These are phyloP conservation scores for Eustoma russellianum DNA, from an alignment of 257 asterid species.

Conservation along the genomic window DNA sequence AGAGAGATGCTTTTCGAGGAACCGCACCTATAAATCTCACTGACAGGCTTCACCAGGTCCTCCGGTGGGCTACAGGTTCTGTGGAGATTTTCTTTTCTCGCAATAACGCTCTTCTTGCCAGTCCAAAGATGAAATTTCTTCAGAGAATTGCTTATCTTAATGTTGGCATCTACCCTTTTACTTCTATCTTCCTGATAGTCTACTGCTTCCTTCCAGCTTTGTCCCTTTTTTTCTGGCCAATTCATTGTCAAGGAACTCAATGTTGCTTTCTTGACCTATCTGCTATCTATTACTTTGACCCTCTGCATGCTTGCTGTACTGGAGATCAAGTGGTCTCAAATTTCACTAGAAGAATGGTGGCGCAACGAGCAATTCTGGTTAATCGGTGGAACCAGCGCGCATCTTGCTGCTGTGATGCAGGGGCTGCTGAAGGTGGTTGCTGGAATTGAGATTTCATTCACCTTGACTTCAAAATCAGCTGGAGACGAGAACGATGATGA, in stretches of 20 bases:
- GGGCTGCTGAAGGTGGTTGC: constrained; percentile 78
- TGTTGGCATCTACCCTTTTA: constrained; percentile 78
- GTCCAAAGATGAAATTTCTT: constrained; percentile 60
- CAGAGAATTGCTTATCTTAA: constrained; percentile 76
- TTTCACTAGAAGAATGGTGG: constrained; percentile 83
- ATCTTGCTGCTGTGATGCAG: constrained; percentile 79
- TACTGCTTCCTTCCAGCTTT: constrained; percentile 87
- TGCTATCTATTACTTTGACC: constrained; percentile 56
- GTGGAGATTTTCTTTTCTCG: constrained; percentile 87
- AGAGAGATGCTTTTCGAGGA: constrained; percentile 83
- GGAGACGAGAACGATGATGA: constrained; percentile 70
- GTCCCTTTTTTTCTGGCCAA: constrained; percentile 75
- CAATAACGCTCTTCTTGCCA: constrained; percentile 67
- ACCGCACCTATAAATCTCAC: constrained; percentile 84
- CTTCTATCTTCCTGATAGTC: constrained; percentile 67
- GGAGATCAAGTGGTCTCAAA: constrained; percentile 82
- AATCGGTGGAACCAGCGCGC: constrained; percentile 87
- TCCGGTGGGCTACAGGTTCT: constrained; percentile 89
- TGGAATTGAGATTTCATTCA: constrained; percentile 77
- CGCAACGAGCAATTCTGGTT: constrained; percentile 85
- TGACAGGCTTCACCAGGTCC: constrained; percentile 84
- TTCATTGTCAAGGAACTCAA: constrained; percentile 59
- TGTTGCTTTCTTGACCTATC: constrained; percentile 63
- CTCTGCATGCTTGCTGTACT: constrained; percentile 57
- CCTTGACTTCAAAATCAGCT: constrained; percentile 62